Evolutionary conservation across 768 basidiomycete species (phyloP), one percentile per base, ranked within the genome.

Genomic region (Suillus discolor): DNA sequence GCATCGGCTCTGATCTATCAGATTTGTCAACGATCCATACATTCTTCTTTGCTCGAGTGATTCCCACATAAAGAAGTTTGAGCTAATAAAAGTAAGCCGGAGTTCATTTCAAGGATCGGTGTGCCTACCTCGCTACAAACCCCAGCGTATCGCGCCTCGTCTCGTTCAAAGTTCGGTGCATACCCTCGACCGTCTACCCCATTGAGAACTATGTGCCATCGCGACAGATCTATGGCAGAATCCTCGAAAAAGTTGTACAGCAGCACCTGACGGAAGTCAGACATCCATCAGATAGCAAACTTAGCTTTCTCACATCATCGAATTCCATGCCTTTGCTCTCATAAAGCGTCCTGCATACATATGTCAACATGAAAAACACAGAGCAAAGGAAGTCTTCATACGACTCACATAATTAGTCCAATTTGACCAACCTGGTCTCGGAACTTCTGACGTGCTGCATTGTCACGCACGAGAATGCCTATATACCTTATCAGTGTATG

Each of bases 191-290:
- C 71, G 41, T 78, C 72, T 0, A 81, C 61, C 1, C 73, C 78
- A 61, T 85, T 84, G 5, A 88, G 71, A 6, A 90, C 75, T 1
- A 89, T 78, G 9, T 87, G 79, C 90, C 90, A 91, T 57, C 87
- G 86, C 0, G 84, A 74, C 2, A 72, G 65, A 45, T 82, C 82
- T 2, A 84, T 75, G 0, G 71, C 68, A 0, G 91, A 92, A 67
- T 90, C 88, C 38, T 85, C 82, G 69, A 92, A 93, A 74, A 91
- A 92, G 67, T 92, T 87, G 70, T 87, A 92, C 12, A 92, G 70
- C 4, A 92, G 79, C 6, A 93, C 90, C 90, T 91, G 64, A 23
- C 16, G n/a, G 31, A 2, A 11, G 39, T 68, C 20, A 68, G 59
- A 67, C 65, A 0, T 39, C 3, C 31, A 36, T 2, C 7, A 7